Percentiles rank a stretch among this genome's conserved stretches.
phyloP scores from a whole-genome alignment of 2,329 filamentous ascomycete species.

The Xylariaceae sp. region DNA sequence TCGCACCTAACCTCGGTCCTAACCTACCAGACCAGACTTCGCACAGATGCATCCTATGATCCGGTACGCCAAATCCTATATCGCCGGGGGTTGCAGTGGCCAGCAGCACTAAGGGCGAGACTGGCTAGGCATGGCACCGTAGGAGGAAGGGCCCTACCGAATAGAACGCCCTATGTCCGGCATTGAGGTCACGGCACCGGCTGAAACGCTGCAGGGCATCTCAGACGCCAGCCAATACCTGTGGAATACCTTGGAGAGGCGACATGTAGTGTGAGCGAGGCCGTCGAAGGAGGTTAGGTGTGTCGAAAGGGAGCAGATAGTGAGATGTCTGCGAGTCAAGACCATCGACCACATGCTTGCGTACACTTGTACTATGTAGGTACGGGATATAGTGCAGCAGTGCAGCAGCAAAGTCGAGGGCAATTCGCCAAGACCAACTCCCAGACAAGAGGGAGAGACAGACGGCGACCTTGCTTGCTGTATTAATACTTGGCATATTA shows the following conservation, averaged over 20 bases:
- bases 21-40: not conserved
- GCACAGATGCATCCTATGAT: conserved; percentile 25
- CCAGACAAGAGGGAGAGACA: not conserved
- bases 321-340: not conserved
- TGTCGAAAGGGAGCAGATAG: not conserved
- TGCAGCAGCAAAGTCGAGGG: not conserved
- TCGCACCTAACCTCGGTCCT: not conserved
- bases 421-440: not conserved
- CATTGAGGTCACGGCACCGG: not conserved
- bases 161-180: not conserved
- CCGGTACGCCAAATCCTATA: conserved; percentile 20
- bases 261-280: not conserved
- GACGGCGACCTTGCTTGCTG: not conserved
- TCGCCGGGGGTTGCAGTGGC: conserved; percentile 20
- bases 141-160: conserved; percentile 6
- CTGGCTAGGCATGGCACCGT: conserved; percentile 8
- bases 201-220: not conserved
- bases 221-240: not conserved
- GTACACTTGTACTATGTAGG: not conserved
- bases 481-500: not conserved
- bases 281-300: not conserved
- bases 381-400: not conserved
- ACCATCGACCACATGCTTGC: not conserved
- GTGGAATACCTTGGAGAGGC: not conserved
- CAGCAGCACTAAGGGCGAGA: conserved; percentile 13